Evolutionary conservation across 768 basidiomycete genomes (phyloP).

Genomic region (Leccinum subgranulosum): DNA sequence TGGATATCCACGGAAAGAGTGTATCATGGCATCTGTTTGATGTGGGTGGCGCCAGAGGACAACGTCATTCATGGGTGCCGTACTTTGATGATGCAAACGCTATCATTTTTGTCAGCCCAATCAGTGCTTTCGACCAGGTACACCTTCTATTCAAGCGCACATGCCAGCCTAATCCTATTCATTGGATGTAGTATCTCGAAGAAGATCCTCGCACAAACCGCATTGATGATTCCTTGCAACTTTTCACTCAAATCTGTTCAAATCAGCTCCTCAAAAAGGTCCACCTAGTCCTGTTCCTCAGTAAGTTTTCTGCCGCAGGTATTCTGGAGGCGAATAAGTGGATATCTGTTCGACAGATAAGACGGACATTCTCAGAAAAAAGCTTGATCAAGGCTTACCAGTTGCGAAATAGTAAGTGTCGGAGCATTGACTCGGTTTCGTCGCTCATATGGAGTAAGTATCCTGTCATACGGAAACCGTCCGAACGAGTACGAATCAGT

Average conservation of each 20-base stretch:
- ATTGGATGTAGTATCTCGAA: constrained; percentile 62
- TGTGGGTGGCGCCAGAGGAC: constrained; percentile 69
- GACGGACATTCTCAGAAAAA: constrained; percentile 72
- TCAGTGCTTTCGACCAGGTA: constrained; percentile 79
- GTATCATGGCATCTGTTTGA: constrained; percentile 76
- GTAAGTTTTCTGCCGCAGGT: constrained; percentile 32
- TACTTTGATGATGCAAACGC: constrained; percentile 66
- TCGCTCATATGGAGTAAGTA: constrained; percentile 40
- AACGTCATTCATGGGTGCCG: constrained; percentile 77
- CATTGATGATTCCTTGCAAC: constrained; percentile 84
- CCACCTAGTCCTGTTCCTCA: constrained; percentile 56
- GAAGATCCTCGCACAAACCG: constrained; percentile 84
- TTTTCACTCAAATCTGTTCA: constrained; percentile 83
- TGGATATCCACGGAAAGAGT: constrained; percentile 72
- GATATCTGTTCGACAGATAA: constrained; percentile 46
- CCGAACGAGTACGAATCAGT: constrained; percentile 81
- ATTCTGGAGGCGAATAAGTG: neutral
- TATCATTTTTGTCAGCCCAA: constrained; percentile 76
- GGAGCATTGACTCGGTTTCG: neutral
- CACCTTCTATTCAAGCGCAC: neutral
- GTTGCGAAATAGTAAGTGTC: constrained; percentile 75
- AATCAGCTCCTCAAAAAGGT: constrained; percentile 76
- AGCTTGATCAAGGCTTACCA: constrained; percentile 64
- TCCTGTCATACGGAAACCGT: constrained; percentile 77
- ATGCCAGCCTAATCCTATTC: neutral